Evolutionary conservation across 345 rosid species (phyloP), one percentile per base, ranked within the genome.

Genomic region (Anacardium occidentale): DNA sequence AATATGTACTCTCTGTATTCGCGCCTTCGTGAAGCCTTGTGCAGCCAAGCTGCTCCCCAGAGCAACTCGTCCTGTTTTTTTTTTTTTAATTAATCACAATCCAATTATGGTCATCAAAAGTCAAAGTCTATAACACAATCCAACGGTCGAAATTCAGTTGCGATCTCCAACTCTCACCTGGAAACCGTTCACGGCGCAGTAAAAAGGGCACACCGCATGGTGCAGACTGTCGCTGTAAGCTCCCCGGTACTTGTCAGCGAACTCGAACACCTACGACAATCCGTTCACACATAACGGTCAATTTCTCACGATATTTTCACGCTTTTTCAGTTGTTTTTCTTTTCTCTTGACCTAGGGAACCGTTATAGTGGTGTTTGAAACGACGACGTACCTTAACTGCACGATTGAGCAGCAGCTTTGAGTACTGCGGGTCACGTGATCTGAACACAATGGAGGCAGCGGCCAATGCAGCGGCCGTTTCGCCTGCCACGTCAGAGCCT

Each of bases 11-110:
- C 87, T 82, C 96, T 83, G 75, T 91, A 92, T 34, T 74, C 70
- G 75, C 87, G 82, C 77, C 81, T 82, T 78, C 88, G 80, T 8
- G 99, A 92, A 29, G 99, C 99, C 78, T 85, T 95, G 80, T 91
- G 98, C 63, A 95, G 61, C 99, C 99, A 95, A 52, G 96, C 94
- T 13, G 99, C 97, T 20, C 85, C 98, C 99, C 99, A 95, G 8
- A 95, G 86, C 80, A 95, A 83, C 86, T 95, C 99, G 62, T 95
- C 99, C 98, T 94, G 57, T 40, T 13, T 10, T 1, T 29, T 29
- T 29, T 18, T 29, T 5, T 29, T 1, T 29, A 29, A 29, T 29
- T 29, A 3, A 34, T 55, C 17, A 2, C 5, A 53, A 22, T 5
- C 59, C 79, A 69, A 9, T 17, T 5, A 48, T 3, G 58, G 71